phyloP scores from a whole-genome alignment of 331 rosid genomes.

The Dryas integrifolia region DNA sequence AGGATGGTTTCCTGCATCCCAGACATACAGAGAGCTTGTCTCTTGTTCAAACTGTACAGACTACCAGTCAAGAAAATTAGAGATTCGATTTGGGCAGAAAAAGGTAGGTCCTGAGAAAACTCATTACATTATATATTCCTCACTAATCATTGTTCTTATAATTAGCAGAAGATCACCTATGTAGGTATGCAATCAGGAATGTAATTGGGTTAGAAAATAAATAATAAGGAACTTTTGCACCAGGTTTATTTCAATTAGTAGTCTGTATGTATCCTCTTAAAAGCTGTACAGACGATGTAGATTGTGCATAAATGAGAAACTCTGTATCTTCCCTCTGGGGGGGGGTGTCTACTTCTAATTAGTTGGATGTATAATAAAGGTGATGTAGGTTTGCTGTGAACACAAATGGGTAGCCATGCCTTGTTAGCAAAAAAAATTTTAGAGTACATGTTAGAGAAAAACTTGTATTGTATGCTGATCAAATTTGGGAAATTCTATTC shows the following conservation, averaged over 20 bases:
- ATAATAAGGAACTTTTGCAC: background rate
- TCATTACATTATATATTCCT: background rate
- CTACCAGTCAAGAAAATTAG: slow-evolving; percentile 82
- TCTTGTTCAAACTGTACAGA: slow-evolving; percentile 98
- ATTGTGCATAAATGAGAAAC: background rate
- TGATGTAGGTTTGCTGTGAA: background rate
- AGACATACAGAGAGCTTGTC: slow-evolving; percentile 78
- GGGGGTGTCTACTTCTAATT: background rate
- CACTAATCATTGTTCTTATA: background rate
- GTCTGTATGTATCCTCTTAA: background rate
- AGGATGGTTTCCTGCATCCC: slow-evolving; percentile 96
- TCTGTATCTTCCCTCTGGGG: background rate
- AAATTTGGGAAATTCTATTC: too few species aligned
- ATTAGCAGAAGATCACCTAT: background rate
- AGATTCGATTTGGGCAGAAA: slow-evolving; percentile 89
- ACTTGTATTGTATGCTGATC: background rate
- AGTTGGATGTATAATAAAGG: background rate
- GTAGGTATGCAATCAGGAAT: background rate
- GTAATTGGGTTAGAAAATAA: background rate
- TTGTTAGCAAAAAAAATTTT: background rate
- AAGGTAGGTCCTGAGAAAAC: slow-evolving; percentile 50
- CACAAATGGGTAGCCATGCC: background rate
- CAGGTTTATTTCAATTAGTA: background rate
- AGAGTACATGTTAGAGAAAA: background rate
- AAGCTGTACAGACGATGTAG: background rate